These are phyloP conservation scores for Lablab purpureus DNA, from an alignment of 306 rosid genomes.

Conservation along the genomic window DNA sequence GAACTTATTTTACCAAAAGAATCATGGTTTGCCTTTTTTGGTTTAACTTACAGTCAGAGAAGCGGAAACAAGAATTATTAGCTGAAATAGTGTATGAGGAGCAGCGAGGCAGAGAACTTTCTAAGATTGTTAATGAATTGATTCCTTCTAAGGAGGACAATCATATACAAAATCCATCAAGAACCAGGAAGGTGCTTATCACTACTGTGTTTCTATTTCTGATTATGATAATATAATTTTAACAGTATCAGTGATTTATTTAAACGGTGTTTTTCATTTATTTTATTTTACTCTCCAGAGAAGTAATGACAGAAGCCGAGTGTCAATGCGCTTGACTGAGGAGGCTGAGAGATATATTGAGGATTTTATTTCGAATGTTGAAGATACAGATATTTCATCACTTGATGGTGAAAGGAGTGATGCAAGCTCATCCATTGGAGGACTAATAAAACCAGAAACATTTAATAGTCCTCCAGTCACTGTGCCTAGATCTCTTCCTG, in stretches of 20 bases:
- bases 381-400: constrained; percentile 96
- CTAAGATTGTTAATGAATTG: constrained; percentile 68
- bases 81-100: constrained; percentile 82
- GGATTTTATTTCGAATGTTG: constrained; percentile 94
- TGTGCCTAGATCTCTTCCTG: constrained; percentile 62
- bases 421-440: constrained; percentile 89
- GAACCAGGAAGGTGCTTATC: constrained; percentile 69
- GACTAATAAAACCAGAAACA: constrained; percentile 62
- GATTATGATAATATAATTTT: constrained; percentile 17
- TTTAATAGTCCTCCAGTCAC: constrained; percentile 51
- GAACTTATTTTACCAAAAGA: constrained; percentile 6
- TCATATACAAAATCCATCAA: constrained; percentile 56
- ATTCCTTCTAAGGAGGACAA: constrained; percentile 64
- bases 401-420: constrained; percentile 97
- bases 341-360: constrained; percentile 93
- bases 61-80: constrained; percentile 80
- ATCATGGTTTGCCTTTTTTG: neutral
- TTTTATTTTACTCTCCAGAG: constrained; percentile 56
- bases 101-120: constrained; percentile 81
- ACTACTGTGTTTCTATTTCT: constrained; percentile 34
- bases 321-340: constrained; percentile 80
- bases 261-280: neutral
- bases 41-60: constrained; percentile 72
- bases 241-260: constrained; percentile 8
- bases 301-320: constrained; percentile 79